Evolutionary conservation across 768 basidiomycete genomes (phyloP), one percentile per base, ranked within the genome.

Genomic region (Boletellus ananas): DNA sequence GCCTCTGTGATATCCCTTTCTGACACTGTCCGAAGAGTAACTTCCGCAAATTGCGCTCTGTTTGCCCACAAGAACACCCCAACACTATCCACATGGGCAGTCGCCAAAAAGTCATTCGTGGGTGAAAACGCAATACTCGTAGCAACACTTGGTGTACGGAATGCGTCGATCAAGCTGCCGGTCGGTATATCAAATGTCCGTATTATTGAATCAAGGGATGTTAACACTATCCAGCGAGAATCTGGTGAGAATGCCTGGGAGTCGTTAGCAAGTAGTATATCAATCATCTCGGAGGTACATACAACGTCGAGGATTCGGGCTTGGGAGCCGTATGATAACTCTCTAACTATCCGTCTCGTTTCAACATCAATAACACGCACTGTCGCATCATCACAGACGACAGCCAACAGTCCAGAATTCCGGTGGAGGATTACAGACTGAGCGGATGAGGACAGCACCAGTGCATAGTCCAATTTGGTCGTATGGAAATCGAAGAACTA

Each of bases 61-160:
- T 99, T 98, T 12, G 94, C 92, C 94, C 96, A 99, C n/a, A 99
- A 79, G 67, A 87, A 94, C 2, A 99, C 79, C 11, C 94, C 96
- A 46, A 97, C 86, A 51, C 85, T 93, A 58, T 96, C 94, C 6
- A 96, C 84, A 65, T 99, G 96, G 1, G 91, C 78, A 10, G 94
- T 94, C 1, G 96, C 96, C 54, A 99, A 71, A 72, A 99, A 98
- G 67, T 98, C 96, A 48, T 89, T 88, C 0, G 92, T 87, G 0
- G 96, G 96, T 3, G 94, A 97, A 67, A 99, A 95, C 1, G 91
- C 78, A 17, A 99, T 70, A 61, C 87, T 92, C 0, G 91, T 94
- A 6, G 95, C 91, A 21, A 95, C 79, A 57, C 87, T 90, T 25
- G 86, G 72, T 9, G 92, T 93, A 47, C 81, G 79, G 74, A 99